Evolutionary conservation across 805 yeast genomes (phyloP).

Genomic region (Wickerhamomyces chambardii): DNA sequence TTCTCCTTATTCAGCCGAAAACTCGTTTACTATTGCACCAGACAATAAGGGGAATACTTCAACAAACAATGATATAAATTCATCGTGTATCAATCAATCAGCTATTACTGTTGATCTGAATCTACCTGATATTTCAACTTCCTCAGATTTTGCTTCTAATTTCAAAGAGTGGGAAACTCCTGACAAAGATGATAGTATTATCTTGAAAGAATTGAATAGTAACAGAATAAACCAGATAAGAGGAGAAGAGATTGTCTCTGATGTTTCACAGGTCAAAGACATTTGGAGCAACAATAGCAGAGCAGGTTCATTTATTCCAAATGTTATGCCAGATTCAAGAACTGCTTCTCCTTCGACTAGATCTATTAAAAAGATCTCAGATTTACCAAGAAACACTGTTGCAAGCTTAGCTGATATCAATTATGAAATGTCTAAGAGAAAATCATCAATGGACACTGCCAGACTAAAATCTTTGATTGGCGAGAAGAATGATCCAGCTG

Average conservation of each 20-base stretch:
- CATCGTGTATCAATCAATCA: no score
- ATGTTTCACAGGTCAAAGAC: constrained; percentile 4
- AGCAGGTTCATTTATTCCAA: not conserved
- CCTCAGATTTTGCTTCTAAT: constrained; percentile 38
- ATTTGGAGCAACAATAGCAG: constrained; percentile 13
- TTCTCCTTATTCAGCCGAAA: not conserved
- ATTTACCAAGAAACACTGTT: no score
- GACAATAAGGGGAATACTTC: not conserved
- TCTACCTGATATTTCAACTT: constrained; percentile 37
- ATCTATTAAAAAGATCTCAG: no score
- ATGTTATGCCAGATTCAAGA: no score
- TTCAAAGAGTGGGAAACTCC: constrained; percentile 24
- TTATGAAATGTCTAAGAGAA: not conserved
- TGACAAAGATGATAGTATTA: not conserved
- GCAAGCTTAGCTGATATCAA: no score
- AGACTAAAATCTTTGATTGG: not conserved
- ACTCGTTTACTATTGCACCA: not conserved
- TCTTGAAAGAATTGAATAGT: not conserved
- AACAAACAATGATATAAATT: no score
- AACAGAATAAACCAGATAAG: no score
- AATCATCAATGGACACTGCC: not conserved
- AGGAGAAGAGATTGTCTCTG: not conserved
- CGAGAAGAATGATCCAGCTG: not conserved
- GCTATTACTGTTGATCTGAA: not conserved
- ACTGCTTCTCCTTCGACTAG: no score